A percentile compares a stretch with the other conserved stretches of the same genome.
phyloP scores from a whole-genome alignment of 2,329 filamentous ascomycete species.

The Arthrinium puccinioides region DNA sequence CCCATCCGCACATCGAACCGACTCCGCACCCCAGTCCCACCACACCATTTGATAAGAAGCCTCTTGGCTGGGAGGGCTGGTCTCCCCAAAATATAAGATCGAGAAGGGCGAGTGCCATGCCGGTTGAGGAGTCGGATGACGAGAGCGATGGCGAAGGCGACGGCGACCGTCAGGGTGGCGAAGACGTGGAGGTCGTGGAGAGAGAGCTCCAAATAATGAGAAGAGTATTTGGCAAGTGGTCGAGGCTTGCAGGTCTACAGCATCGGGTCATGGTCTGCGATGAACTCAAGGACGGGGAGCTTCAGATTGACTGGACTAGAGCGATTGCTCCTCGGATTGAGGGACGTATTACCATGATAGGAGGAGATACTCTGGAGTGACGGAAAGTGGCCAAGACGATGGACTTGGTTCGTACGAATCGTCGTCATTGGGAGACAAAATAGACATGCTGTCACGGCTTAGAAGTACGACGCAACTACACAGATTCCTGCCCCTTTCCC shows the following conservation, averaged over 20 bases:
- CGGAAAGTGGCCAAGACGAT: no score
- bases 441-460: no score
- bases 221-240: slow-evolving; percentile 68
- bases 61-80: slow-evolving; percentile 28
- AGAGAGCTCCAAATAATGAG: slow-evolving; percentile 57
- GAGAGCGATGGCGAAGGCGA: slow-evolving; percentile 17
- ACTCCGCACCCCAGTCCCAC: slow-evolving; percentile 13
- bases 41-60: slow-evolving; percentile 7
- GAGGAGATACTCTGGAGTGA: slow-evolving; percentile 2
- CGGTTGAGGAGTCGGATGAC: slow-evolving; percentile 27
- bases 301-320: slow-evolving; percentile 67
- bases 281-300: slow-evolving; percentile 50
- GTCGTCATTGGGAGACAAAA: no score
- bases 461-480: no score
- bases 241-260: slow-evolving; percentile 56
- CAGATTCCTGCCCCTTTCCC: no score
- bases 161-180: slow-evolving; percentile 13
- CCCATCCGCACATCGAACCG: slow-evolving; percentile 37
- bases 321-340: slow-evolving; percentile 73
- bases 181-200: slow-evolving; percentile 35
- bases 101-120: slow-evolving; percentile 19
- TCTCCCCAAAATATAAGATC: slow-evolving; percentile 27
- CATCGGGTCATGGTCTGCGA: slow-evolving; percentile 35
- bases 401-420: no score
- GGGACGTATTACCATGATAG: slow-evolving; percentile 58